Percentiles rank a stretch among this genome's conserved stretches.
These are phyloP conservation scores for Nannizziopsis barbatae DNA, from an alignment of 2,329 filamentous ascomycete genomes.

Conservation along the genomic window DNA sequence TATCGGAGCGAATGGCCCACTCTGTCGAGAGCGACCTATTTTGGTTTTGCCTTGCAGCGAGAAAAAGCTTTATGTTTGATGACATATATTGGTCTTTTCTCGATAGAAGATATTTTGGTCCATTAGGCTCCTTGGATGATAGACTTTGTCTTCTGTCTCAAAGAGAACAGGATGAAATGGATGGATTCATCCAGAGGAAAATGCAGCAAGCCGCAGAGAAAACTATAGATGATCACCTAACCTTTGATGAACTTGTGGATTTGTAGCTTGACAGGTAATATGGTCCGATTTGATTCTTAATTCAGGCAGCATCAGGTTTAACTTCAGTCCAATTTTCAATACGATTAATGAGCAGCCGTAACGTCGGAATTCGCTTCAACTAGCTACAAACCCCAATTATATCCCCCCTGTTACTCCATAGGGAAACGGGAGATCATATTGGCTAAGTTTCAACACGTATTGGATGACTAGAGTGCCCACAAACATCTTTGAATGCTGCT, in stretches of 20 bases:
- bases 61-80: slow-evolving; percentile 16
- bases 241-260: slow-evolving; percentile 8
- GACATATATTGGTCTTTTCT: slow-evolving; percentile 16
- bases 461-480: too few relatives aligned
- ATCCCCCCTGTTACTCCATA: too few relatives aligned
- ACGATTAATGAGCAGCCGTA: too few relatives aligned
- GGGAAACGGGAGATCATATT: too few relatives aligned
- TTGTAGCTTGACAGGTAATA: background rate
- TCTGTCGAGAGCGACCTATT: slow-evolving; percentile 17
- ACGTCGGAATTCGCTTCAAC: too few relatives aligned
- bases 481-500: too few relatives aligned
- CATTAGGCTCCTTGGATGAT: slow-evolving; percentile 5
- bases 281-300: too few relatives aligned
- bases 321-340: too few relatives aligned
- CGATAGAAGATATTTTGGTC: slow-evolving; percentile 11
- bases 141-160: slow-evolving; percentile 1
- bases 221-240: slow-evolving; percentile 8
- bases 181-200: slow-evolving; percentile 7
- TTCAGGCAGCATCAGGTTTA: too few relatives aligned
- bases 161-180: slow-evolving; percentile 6
- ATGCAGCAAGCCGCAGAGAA: slow-evolving; percentile 4
- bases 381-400: too few relatives aligned
- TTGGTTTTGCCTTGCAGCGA: slow-evolving; percentile 16
- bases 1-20: slow-evolving; percentile 14
- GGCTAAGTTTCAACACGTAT: too few relatives aligned